Conservation (phyloP, 73 alveolate species). For the Symbiodinium pilosum region DNA sequence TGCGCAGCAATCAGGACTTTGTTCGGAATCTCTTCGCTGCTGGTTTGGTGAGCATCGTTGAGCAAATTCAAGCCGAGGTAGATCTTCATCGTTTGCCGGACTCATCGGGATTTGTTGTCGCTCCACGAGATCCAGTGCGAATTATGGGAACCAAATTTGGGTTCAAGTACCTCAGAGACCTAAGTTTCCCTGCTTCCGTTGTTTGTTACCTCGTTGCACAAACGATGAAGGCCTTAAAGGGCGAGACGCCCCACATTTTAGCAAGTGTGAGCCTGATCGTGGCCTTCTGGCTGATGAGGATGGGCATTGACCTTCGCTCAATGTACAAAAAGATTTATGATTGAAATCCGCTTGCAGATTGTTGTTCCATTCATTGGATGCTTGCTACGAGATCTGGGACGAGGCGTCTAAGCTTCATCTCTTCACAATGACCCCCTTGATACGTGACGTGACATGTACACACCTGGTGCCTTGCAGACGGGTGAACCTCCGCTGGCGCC, state of each 20-base stretch:
- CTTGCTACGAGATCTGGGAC: background rate
- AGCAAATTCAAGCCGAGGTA: background rate
- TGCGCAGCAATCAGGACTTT: background rate
- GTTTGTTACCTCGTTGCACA: constrained; percentile 2
- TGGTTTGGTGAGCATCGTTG: background rate
- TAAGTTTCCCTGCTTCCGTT: background rate
- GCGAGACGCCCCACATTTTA: constrained; percentile 20
- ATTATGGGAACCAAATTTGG: background rate
- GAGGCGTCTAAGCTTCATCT: constrained; percentile 9
- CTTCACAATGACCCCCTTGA: too few species aligned
- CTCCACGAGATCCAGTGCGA: constrained; percentile 10
- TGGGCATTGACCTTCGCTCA: background rate
- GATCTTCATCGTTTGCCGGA: background rate
- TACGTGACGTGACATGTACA: too few species aligned
- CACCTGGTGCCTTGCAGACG: too few species aligned
- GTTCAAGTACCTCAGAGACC: background rate
- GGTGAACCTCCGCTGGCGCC: too few species aligned
- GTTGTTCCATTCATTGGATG: background rate
- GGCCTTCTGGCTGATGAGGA: constrained; percentile 18
- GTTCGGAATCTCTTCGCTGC: background rate
- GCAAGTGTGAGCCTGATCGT: background rate
- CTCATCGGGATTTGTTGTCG: background rate
- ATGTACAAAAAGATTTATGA: background rate
- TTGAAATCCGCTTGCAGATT: background rate
- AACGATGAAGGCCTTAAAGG: constrained; percentile 29